phyloP scores from a whole-genome alignment of 257 asterid species.

The Scutellaria galericulata region DNA sequence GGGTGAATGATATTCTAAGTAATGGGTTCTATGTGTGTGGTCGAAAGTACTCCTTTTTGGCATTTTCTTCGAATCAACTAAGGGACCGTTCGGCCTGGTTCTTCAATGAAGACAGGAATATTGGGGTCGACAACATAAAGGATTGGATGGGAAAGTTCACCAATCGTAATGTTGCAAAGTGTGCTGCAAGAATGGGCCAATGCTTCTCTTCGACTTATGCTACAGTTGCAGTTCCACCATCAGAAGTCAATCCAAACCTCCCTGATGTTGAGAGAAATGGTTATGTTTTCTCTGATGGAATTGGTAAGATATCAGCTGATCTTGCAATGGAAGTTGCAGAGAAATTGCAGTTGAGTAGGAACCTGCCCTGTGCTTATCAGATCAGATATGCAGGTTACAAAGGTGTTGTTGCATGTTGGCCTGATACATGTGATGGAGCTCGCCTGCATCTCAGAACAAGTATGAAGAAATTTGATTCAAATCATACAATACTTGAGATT shows the following conservation, averaged over 20 bases:
- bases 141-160: slow-evolving; percentile 90
- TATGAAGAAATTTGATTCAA: slow-evolving; percentile 79
- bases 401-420: slow-evolving; percentile 95
- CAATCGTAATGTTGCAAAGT: slow-evolving; percentile 70
- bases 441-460: slow-evolving; percentile 67
- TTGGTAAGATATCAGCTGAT: slow-evolving; percentile 73
- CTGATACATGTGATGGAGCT: slow-evolving; percentile 42
- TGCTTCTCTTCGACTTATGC: slow-evolving; percentile 97
- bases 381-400: slow-evolving; percentile 86
- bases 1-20: slow-evolving; percentile 58
- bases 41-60: slow-evolving; percentile 74
- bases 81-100: slow-evolving; percentile 98
- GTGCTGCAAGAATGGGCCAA: slow-evolving; percentile 95
- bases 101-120: slow-evolving; percentile 65
- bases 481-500: slow-evolving; percentile 81
- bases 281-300: slow-evolving; percentile 86
- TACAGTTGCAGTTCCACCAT: slow-evolving; percentile 67
- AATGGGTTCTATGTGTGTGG: slow-evolving; percentile 79
- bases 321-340: slow-evolving; percentile 81
- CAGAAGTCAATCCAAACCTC: slow-evolving; percentile 44
- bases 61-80: slow-evolving; percentile 85
- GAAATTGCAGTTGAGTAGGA: slow-evolving; percentile 57
- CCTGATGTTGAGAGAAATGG: slow-evolving; percentile 66
- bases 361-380: slow-evolving; percentile 88
- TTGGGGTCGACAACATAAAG: slow-evolving; percentile 48